Conservation (phyloP, 805 yeast species). For the Lipomyces yamadae region DNA sequence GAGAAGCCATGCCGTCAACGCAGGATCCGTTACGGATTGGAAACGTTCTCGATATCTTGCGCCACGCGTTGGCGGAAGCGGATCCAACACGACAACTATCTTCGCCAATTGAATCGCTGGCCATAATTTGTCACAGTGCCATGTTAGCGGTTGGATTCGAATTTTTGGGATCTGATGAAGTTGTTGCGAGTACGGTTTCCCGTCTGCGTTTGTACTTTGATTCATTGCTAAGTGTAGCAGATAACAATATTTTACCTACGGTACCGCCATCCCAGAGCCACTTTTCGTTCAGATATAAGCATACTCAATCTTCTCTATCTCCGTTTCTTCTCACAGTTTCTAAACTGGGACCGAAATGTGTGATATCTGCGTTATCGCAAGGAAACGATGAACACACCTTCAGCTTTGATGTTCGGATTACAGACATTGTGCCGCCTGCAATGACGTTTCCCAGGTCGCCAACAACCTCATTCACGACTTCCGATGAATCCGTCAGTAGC, state of each 20-base stretch:
- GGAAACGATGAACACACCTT: slow-evolving; percentile 25
- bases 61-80: not conserved
- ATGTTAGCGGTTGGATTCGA: slow-evolving; percentile 33
- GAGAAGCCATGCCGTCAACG: not conserved
- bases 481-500: slow-evolving; percentile 11
- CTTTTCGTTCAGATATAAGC: slow-evolving; percentile 23
- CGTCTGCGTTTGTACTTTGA: not conserved
- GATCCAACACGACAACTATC: not conserved
- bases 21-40: slow-evolving; percentile 11
- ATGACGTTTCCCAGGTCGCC: slow-evolving; percentile 12
- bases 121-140: slow-evolving; percentile 23
- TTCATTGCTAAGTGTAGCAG: not conserved
- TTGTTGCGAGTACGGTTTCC: not conserved
- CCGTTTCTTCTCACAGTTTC: slow-evolving; percentile 24
- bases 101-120: slow-evolving; percentile 20
- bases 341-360: slow-evolving; percentile 25
- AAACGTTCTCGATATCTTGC: slow-evolving; percentile 10
- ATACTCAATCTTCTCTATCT: slow-evolving; percentile 25
- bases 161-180: slow-evolving; percentile 23
- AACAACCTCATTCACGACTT: not conserved
- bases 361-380: slow-evolving; percentile 28
- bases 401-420: slow-evolving; percentile 20
- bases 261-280: slow-evolving; percentile 19
- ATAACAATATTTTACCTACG: not conserved
- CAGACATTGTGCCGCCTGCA: slow-evolving; percentile 16